phyloP scores from a whole-genome alignment of 768 basidiomycete genomes.

The Collybia sp. region DNA sequence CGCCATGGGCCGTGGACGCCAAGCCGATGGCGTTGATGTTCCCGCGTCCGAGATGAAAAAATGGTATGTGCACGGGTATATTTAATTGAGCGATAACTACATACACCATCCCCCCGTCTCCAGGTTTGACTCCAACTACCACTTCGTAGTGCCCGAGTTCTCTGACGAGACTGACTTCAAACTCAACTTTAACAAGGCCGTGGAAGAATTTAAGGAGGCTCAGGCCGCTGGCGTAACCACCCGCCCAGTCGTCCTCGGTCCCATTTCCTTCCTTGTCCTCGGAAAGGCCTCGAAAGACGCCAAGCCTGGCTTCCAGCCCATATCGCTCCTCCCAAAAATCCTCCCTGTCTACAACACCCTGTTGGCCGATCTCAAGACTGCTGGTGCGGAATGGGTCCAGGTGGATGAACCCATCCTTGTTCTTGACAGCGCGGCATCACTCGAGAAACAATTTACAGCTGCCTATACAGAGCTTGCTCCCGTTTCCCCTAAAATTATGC shows the following conservation, averaged over 20 bases:
- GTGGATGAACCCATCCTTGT: conserved; percentile 96
- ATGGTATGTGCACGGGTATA: conserved; percentile 58
- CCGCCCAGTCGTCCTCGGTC: conserved; percentile 94
- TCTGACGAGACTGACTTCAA: conserved; percentile 90
- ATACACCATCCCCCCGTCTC: conserved; percentile 7
- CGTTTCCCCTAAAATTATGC: conserved; percentile 85
- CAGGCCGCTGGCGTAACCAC: conserved; percentile 84
- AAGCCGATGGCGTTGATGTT: conserved; percentile 91
- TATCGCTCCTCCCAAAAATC: conserved; percentile 85
- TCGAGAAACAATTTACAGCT: conserved; percentile 74
- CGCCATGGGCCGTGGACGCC: conserved; percentile 98
- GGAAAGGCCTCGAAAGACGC: conserved; percentile 90
- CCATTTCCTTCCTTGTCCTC: conserved; percentile 91
- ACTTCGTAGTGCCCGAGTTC: conserved; percentile 97
- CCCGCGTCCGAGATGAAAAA: conserved; percentile 99
- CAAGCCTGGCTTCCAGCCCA: conserved; percentile 79
- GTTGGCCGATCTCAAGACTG: conserved; percentile 84
- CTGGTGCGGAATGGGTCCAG: conserved; percentile 94
- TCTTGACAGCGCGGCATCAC: conserved; percentile 73
- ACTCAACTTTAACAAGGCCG: conserved; percentile 91
- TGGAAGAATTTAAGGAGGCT: conserved; percentile 93
- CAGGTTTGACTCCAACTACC: conserved; percentile 99
- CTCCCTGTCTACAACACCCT: conserved; percentile 90
- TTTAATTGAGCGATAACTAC: not conserved
- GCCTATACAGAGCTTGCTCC: conserved; percentile 80